These are phyloP conservation scores for Royoungia palumana DNA, from an alignment of 768 basidiomycete species.

Conservation along the genomic window DNA sequence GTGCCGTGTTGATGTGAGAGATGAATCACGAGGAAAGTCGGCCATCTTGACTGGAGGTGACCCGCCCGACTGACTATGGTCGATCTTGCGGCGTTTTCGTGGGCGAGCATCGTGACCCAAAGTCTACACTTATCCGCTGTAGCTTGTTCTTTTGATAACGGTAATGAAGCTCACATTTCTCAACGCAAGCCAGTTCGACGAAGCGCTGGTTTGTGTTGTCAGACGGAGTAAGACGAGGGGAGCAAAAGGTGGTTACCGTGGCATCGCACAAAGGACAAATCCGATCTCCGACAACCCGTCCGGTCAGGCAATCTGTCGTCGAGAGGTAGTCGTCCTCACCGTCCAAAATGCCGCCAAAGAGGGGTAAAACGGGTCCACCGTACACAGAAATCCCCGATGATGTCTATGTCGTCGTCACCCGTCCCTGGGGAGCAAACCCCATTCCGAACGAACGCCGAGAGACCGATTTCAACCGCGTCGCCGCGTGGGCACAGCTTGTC, in stretches of 20 bases:
- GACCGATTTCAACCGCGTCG: slow-evolving; percentile 20
- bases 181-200: slow-evolving; percentile 56
- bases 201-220: slow-evolving; percentile 30
- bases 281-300: slow-evolving; percentile 18
- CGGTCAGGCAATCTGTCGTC: not conserved
- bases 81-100: slow-evolving; percentile 20
- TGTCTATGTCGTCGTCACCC: slow-evolving; percentile 22
- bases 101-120: slow-evolving; percentile 8
- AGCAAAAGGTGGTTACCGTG: slow-evolving; percentile 11
- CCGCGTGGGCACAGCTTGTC: slow-evolving; percentile 24
- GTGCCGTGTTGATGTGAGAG: slow-evolving; percentile 1
- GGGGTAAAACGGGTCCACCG: slow-evolving; percentile 25
- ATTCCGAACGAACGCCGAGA: slow-evolving; percentile 5
- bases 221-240: not conserved
- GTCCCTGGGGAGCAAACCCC: slow-evolving; percentile 23
- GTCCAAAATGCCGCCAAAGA: slow-evolving; percentile 12
- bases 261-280: slow-evolving; percentile 5
- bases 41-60: not conserved
- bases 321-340: not conserved
- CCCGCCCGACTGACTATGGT: not conserved
- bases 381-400: slow-evolving; percentile 21
- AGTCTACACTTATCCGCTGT: not conserved
- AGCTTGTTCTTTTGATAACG: not conserved
- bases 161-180: slow-evolving; percentile 41
- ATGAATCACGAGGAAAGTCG: slow-evolving; percentile 5